Conservation (phyloP, 2,329 filamentous ascomycete species). For the Penicillium decumbens region DNA sequence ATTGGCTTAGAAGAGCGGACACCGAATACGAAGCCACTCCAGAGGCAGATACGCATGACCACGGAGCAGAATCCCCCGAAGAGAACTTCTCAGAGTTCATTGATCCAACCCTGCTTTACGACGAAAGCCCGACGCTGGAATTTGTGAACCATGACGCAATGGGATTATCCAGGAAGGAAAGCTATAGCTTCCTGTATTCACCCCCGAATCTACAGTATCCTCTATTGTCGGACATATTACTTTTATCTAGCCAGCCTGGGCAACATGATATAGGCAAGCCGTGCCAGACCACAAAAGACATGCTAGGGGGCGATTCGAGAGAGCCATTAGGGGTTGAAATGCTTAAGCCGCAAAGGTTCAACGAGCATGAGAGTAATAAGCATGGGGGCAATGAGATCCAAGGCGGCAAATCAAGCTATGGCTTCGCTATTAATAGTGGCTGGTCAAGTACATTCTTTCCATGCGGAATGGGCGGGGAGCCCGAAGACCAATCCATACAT, state of each 20-base stretch:
- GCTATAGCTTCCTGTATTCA: not conserved
- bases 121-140: not conserved
- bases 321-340: not conserved
- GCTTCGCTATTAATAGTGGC: slow-evolving; percentile 14
- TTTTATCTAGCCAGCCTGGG: no score
- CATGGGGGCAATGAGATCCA: not conserved
- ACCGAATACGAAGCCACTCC: not conserved
- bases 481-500: not conserved
- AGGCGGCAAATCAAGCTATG: not conserved
- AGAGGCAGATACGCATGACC: not conserved
- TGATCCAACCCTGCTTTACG: slow-evolving; percentile 3
- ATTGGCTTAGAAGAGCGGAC: no score
- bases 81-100: not conserved
- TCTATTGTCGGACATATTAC: not conserved
- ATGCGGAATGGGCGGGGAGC: not conserved
- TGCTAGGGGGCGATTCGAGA: not conserved
- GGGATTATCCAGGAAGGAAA: no score
- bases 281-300: not conserved
- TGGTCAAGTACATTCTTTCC: slow-evolving; percentile 16
- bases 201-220: not conserved
- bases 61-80: not conserved
- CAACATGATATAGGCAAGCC: no score
- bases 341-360: not conserved
- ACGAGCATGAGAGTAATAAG: not conserved
- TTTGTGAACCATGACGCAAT: not conserved